These are phyloP conservation scores for Eucalyptus sp. DNA, from an alignment of 345 rosid species.

Conservation along the genomic window DNA sequence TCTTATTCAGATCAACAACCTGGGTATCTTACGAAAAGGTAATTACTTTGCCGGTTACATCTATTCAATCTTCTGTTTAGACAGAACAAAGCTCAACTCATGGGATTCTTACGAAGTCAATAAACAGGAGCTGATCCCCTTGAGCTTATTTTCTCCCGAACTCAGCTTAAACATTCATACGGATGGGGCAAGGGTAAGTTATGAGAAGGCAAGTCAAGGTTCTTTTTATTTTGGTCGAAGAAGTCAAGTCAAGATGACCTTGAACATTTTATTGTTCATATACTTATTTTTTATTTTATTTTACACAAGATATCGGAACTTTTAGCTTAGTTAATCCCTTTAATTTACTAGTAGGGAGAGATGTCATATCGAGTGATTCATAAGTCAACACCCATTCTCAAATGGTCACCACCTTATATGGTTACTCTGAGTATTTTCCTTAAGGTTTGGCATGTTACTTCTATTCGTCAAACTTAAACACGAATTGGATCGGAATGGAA, in stretches of 20 bases:
- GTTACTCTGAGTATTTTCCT: rapidly evolving
- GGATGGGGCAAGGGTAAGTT: too few species aligned
- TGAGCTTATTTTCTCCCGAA: neutral
- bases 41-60: neutral
- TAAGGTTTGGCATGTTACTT: neutral
- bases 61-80: neutral
- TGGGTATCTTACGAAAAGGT: neutral
- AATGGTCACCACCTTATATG: neutral
- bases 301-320: too few species aligned
- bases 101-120: neutral
- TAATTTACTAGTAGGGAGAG: neutral
- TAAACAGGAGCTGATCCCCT: neutral
- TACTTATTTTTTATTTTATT: too few species aligned
- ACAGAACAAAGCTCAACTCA: neutral
- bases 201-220: too few species aligned
- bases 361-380: neutral
- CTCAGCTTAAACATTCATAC: neutral
- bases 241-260: too few species aligned
- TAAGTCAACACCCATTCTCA: neutral
- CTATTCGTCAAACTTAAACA: rapidly evolving
- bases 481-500: neutral
- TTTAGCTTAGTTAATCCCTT: too few species aligned
- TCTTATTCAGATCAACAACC: neutral
- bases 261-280: too few species aligned
- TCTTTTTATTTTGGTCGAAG: too few species aligned